phyloP scores from a whole-genome alignment of 2,329 filamentous ascomycete genomes.

The Xylaria hypoxylon region DNA sequence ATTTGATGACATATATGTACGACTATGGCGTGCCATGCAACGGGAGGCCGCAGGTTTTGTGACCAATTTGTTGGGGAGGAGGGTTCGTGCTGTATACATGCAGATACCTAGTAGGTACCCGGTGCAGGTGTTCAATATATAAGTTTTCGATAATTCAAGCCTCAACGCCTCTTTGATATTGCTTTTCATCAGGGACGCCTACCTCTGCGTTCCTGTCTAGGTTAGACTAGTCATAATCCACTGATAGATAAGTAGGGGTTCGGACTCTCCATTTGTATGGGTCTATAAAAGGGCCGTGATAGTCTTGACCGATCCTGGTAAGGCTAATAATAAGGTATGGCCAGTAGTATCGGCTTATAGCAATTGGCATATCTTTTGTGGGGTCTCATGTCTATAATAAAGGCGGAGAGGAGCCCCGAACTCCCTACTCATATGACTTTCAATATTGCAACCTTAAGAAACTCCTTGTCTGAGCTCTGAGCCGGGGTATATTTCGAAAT shows the following conservation, averaged over 20 bases:
- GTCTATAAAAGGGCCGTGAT: background rate
- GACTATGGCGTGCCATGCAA: background rate
- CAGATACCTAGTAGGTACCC: no score
- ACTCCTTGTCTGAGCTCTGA: slow-evolving; percentile 8
- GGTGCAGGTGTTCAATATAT: background rate
- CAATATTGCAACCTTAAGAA: background rate
- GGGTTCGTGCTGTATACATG: background rate
- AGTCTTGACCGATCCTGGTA: slow-evolving; percentile 12
- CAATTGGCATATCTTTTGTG: slow-evolving; percentile 15
- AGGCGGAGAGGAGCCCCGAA: background rate
- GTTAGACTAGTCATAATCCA: no score
- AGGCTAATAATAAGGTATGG: background rate
- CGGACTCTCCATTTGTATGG: background rate
- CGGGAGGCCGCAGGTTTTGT: slow-evolving; percentile 14
- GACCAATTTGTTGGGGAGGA: background rate
- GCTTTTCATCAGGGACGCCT: background rate
- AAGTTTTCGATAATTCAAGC: background rate
- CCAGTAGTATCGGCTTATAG: slow-evolving; percentile 4
- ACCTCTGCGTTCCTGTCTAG: background rate
- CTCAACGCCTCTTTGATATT: background rate
- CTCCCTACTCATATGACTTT: background rate
- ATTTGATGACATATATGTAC: background rate
- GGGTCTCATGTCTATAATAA: background rate
- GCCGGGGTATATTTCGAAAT: slow-evolving; percentile 1
- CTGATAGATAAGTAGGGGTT: no score